Conservation (phyloP, 2,329 filamentous ascomycete species). For the Xylaria multiplex region DNA sequence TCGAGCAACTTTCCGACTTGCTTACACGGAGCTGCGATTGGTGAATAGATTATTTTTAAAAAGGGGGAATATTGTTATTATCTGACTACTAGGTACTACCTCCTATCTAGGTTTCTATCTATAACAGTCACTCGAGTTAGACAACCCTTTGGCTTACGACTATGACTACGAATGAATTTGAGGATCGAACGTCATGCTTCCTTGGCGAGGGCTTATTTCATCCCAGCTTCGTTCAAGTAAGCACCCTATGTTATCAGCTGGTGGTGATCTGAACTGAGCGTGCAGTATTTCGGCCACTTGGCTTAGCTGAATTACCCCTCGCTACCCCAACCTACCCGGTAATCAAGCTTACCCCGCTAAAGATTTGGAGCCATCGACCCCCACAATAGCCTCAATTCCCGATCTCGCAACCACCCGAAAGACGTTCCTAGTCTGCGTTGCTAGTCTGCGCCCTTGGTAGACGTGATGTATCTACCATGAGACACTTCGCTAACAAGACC, state of each 20-base stretch:
- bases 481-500: constrained; percentile 38
- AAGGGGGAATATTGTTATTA: not conserved
- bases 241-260: too few species aligned
- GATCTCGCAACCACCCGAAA: constrained; percentile 41
- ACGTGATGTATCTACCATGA: constrained; percentile 45
- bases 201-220: not conserved
- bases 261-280: too few species aligned
- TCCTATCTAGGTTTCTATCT: too few species aligned
- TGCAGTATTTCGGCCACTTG: too few species aligned
- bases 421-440: not conserved
- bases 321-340: constrained; percentile 15
- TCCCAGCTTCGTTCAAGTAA: too few species aligned
- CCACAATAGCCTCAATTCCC: constrained; percentile 32
- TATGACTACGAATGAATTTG: not conserved
- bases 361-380: not conserved
- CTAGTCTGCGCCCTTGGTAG: constrained; percentile 9
- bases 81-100: not conserved
- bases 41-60: constrained; percentile 49
- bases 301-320: constrained; percentile 1
- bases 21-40: constrained; percentile 73
- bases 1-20: constrained; percentile 73
- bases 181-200: not conserved
- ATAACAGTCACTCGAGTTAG: not conserved
- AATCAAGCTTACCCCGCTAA: constrained; percentile 14
- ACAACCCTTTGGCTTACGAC: not conserved